phyloP scores from a whole-genome alignment of 1,139 yeast genomes.

The Kodamaea sp. region DNA sequence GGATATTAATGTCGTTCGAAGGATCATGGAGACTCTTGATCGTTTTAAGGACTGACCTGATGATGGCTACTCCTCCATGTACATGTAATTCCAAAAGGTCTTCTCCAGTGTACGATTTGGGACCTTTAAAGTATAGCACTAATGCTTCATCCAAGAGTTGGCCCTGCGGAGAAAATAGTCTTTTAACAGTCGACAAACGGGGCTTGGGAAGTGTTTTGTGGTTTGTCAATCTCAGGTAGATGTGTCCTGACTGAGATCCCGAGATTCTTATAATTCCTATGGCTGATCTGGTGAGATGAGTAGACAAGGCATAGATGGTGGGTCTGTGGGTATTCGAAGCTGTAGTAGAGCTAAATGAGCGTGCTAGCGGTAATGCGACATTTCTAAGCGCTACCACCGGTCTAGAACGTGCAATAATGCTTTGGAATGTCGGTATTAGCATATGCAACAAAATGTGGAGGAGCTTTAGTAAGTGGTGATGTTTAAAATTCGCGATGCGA shows the following conservation, averaged over 20 bases:
- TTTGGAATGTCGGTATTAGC: no score
- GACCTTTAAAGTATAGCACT: constrained; percentile 66
- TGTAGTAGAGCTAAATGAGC: no score
- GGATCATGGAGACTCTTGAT: constrained; percentile 55
- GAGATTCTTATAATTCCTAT: constrained; percentile 83
- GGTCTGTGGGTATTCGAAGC: no score
- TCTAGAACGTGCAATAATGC: no score
- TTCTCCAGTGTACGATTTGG: constrained; percentile 92
- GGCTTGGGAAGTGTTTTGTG: constrained; percentile 42
- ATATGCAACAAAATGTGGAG: no score
- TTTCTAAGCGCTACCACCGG: no score
- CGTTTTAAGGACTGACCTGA: constrained; percentile 65
- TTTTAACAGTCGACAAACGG: constrained; percentile 58
- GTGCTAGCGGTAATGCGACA: no score
- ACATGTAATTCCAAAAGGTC: constrained; percentile 83
- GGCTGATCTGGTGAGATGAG: constrained; percentile 80
- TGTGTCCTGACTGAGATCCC: constrained; percentile 60
- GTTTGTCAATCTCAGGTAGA: constrained; percentile 51
- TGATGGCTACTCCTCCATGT: constrained; percentile 93
- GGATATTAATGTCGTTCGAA: constrained; percentile 41
- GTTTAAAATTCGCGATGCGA: no score
- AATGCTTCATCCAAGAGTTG: constrained; percentile 74
- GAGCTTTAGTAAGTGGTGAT: no score
- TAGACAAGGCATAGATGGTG: constrained; percentile 89
- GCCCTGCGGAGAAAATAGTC: constrained; percentile 45